phyloP scores from a whole-genome alignment of 2,329 filamentous ascomycete species.

The Ceratocystis huliohia region DNA sequence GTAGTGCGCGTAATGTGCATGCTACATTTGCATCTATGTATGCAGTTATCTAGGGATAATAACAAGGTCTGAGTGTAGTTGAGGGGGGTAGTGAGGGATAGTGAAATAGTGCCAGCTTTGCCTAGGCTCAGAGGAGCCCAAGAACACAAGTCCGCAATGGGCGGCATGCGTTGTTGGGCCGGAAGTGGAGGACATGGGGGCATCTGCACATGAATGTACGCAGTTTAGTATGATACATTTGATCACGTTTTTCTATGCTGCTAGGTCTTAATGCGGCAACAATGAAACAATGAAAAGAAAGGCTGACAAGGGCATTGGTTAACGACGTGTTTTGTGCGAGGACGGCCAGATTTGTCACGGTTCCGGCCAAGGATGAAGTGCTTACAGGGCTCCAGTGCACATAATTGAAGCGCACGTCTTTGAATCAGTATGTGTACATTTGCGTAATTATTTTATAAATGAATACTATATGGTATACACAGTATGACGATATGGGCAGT shows the following conservation, averaged over 20 bases:
- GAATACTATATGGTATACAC: too few relatives aligned
- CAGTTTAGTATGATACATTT: neutral
- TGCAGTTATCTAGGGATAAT: neutral
- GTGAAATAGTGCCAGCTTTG: neutral
- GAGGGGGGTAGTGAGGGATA: neutral
- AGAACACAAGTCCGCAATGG: neutral
- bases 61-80: neutral
- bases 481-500: too few relatives aligned
- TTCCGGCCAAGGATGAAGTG: neutral
- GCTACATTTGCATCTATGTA: neutral
- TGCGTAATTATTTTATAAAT: neutral
- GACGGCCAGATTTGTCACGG: neutral
- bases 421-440: neutral
- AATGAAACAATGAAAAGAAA: neutral
- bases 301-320: neutral
- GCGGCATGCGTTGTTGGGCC: constrained; percentile 5
- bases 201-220: neutral
- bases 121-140: neutral
- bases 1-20: neutral
- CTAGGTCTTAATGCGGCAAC: neutral
- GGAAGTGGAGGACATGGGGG: neutral
- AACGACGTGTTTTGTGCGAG: neutral
- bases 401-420: neutral
- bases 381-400: neutral
- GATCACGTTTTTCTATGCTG: neutral